Conservation (phyloP, 305 asterid species). For the Ilex paraguariensis region DNA sequence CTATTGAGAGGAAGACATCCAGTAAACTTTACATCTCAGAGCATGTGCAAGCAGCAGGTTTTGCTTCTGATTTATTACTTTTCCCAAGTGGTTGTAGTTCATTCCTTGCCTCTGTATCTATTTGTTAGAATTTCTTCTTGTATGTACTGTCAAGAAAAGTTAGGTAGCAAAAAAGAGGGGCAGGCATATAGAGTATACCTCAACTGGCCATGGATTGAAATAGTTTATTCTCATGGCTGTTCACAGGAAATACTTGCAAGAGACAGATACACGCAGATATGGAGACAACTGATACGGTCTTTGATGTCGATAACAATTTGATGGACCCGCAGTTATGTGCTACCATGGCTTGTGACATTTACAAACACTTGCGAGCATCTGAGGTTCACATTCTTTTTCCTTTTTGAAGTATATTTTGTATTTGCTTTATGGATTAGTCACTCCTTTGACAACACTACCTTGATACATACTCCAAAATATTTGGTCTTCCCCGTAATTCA, state of each 20-base stretch:
- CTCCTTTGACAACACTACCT: no score
- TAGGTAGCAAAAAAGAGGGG: not conserved
- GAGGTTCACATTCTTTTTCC: conserved; percentile 46
- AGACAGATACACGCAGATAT: conserved; percentile 46
- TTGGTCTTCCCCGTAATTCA: no score
- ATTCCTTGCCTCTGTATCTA: no score
- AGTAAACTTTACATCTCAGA: conserved; percentile 65
- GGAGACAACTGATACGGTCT: conserved; percentile 36
- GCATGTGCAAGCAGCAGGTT: conserved; percentile 45
- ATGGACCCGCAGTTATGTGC: conserved; percentile 90
- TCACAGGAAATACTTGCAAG: conserved; percentile 58
- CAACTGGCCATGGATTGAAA: not conserved
- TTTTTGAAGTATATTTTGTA: not conserved
- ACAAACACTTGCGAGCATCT: conserved; percentile 82
- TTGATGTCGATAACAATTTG: conserved; percentile 55
- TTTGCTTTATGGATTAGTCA: no score
- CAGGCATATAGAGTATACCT: no score
- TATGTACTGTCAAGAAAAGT: not conserved
- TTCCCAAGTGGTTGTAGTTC: not conserved
- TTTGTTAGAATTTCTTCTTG: not conserved
- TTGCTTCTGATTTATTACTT: conserved; percentile 7
- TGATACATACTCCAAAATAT: not conserved
- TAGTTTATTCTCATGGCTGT: conserved; percentile 5
- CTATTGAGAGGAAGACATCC: conserved; percentile 61
- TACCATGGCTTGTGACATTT: conserved; percentile 89